phyloP scores from a whole-genome alignment of 352 stramenopile genomes.

The Globisporangium uncinulatum region DNA sequence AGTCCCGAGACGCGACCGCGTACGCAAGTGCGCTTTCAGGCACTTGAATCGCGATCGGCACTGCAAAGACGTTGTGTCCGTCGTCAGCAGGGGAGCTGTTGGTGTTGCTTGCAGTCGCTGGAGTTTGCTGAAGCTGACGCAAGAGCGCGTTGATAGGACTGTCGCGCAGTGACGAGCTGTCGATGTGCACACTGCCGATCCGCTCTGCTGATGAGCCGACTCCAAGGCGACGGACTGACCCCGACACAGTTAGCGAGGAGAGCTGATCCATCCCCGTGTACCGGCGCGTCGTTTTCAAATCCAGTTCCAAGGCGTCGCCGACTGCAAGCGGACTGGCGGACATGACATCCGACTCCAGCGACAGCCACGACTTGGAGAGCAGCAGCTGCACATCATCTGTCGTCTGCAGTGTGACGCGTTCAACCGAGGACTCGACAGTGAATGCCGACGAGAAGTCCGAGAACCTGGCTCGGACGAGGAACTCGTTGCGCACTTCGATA shows the following conservation, averaged over 20 bases:
- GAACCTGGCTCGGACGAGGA: constrained; percentile 80
- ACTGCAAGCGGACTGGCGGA: constrained; percentile 15
- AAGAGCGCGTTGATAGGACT: constrained; percentile 47
- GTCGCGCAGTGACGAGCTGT: constrained; percentile 32
- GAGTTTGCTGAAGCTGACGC: constrained; percentile 21
- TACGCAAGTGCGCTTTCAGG: constrained; percentile 61
- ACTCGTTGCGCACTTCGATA: constrained; percentile 77
- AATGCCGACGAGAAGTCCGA: constrained; percentile 76
- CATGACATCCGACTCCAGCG: constrained; percentile 16
- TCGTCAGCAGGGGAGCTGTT: constrained; percentile 33
- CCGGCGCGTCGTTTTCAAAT: constrained; percentile 44
- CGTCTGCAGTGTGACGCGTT: constrained; percentile 33
- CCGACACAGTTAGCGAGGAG: constrained; percentile 41
- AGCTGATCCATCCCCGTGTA: constrained; percentile 41
- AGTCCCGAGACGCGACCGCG: constrained; percentile 70
- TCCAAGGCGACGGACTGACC: constrained; percentile 34
- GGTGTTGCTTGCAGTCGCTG: constrained; percentile 9
- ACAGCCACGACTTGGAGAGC: constrained; percentile 63
- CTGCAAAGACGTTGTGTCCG: constrained; percentile 62
- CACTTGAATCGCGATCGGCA: constrained; percentile 60
- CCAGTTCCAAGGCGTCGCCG: constrained; percentile 48
- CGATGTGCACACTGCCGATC: constrained; percentile 28
- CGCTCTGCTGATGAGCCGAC: constrained; percentile 23
- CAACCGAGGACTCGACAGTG: constrained; percentile 34
- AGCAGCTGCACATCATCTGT: constrained; percentile 51